Conservation (phyloP, 148 eudicot genomes). For the Agrostemma githago region DNA sequence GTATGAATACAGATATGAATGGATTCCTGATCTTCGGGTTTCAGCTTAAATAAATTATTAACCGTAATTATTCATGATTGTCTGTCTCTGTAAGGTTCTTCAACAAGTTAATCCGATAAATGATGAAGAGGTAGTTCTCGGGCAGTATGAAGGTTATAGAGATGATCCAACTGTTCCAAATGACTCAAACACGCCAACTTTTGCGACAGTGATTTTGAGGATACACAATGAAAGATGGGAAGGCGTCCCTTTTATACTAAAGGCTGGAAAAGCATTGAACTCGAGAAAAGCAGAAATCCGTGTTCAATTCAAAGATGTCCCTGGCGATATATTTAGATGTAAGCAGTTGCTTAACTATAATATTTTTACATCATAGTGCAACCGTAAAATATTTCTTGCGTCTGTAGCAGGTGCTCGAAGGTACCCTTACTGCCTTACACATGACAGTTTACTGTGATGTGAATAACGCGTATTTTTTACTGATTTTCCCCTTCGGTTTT, state of each 20-base stretch:
- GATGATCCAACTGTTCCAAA: slow-evolving; percentile 92
- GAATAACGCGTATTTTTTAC: too few species aligned
- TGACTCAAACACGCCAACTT: slow-evolving; percentile 87
- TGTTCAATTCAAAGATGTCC: slow-evolving; percentile 91
- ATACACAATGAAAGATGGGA: slow-evolving; percentile 98
- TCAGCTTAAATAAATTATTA: slow-evolving; percentile 4
- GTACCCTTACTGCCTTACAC: not conserved
- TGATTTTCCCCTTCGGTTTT: not conserved
- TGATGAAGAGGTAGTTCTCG: slow-evolving; percentile 90
- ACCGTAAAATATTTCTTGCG: not conserved
- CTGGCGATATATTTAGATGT: slow-evolving; percentile 95
- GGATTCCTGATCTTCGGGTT: not conserved
- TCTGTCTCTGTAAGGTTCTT: slow-evolving; percentile 54
- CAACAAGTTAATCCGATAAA: slow-evolving; percentile 65
- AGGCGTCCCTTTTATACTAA: slow-evolving; percentile 95
- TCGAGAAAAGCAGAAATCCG: slow-evolving; percentile 95
- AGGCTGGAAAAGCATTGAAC: slow-evolving; percentile 89
- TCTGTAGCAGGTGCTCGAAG: not conserved
- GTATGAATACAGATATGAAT: slow-evolving; percentile 24
- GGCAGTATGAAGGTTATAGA: slow-evolving; percentile 87
- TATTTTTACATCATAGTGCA: slow-evolving; percentile 7
- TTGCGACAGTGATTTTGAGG: slow-evolving; percentile 70
- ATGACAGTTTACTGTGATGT: not conserved
- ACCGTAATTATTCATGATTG: not conserved
- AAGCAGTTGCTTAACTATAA: slow-evolving; percentile 3